phyloP scores from a whole-genome alignment of 2,329 filamentous ascomycete species.

The Xylaria multiplex region DNA sequence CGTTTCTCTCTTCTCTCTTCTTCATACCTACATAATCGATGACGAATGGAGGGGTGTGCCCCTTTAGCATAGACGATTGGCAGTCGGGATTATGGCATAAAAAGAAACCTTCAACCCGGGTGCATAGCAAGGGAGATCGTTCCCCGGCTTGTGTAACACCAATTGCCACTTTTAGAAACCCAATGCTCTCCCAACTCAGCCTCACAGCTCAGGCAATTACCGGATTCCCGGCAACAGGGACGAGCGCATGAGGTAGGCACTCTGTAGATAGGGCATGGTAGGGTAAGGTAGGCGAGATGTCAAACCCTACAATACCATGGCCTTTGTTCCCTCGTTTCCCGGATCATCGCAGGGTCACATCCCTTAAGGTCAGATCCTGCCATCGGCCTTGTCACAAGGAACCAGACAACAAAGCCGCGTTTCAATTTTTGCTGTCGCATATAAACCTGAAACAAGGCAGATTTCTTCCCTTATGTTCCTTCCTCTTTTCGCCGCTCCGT shows the following conservation, averaged over 20 bases:
- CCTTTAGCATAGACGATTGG: background rate
- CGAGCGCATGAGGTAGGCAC: slow-evolving; percentile 1
- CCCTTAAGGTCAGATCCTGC: slow-evolving; percentile 18
- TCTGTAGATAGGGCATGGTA: background rate
- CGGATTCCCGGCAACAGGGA: slow-evolving; percentile 12
- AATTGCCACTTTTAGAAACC: slow-evolving; percentile 17
- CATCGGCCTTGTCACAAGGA: slow-evolving; percentile 11
- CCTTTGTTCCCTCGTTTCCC: slow-evolving; percentile 10
- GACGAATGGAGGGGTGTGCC: background rate
- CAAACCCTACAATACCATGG: slow-evolving; percentile 4
- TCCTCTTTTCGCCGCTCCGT: background rate
- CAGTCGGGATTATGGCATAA: background rate
- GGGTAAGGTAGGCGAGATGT: background rate
- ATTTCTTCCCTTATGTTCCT: slow-evolving; percentile 1
- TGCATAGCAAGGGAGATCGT: background rate
- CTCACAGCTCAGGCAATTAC: slow-evolving; percentile 13
- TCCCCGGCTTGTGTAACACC: slow-evolving; percentile 9
- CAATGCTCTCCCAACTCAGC: slow-evolving; percentile 21
- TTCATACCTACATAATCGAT: background rate
- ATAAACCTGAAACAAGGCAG: slow-evolving; percentile 29
- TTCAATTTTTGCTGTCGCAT: slow-evolving; percentile 24
- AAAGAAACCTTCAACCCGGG: background rate
- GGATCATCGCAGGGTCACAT: slow-evolving; percentile 20
- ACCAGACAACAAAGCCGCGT: slow-evolving; percentile 15
- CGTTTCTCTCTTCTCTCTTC: background rate